Conservation (phyloP, 768 basidiomycete species). For the Pleurotus ostreatus region DNA sequence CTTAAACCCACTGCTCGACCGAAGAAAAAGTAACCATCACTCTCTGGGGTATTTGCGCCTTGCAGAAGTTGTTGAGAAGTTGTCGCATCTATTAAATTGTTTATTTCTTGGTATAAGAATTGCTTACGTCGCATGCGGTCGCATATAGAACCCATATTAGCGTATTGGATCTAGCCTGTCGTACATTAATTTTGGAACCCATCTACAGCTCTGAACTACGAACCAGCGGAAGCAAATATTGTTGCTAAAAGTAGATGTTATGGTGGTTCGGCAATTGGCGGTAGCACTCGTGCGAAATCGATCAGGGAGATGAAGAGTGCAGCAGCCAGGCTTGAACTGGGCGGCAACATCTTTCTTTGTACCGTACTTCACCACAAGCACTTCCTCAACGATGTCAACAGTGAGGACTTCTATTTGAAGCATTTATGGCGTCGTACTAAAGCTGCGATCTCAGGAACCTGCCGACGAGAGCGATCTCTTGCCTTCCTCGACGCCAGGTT, state of each 20-base stretch:
- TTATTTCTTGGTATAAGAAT: no score
- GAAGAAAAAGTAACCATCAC: no score
- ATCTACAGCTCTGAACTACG: no score
- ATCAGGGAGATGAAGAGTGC: conserved; percentile 31
- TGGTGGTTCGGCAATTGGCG: conserved; percentile 38
- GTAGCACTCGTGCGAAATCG: conserved; percentile 69
- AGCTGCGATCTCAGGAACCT: conserved; percentile 42
- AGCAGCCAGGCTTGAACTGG: conserved; percentile 16
- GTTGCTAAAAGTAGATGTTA: conserved; percentile 11
- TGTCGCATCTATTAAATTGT: no score
- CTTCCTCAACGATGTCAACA: conserved; percentile 43
- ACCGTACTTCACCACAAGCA: conserved; percentile 13
- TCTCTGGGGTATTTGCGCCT: no score
- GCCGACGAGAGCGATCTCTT: conserved; percentile 50
- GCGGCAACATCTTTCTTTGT: conserved; percentile 12
- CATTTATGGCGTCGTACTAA: no score
- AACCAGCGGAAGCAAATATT: conserved; percentile 7
- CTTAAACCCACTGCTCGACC: no score
- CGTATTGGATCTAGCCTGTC: no score
- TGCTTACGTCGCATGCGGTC: no score
- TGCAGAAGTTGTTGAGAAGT: no score
- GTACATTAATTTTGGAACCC: no score
- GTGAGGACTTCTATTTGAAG: conserved; percentile 28
- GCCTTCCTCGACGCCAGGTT: conserved; percentile 68
- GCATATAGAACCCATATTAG: no score